Evolutionary conservation across 2,329 filamentous ascomycete genomes (phyloP), one percentile per base, ranked within the genome.

Genomic region (Aphanoascus verrucosus): DNA sequence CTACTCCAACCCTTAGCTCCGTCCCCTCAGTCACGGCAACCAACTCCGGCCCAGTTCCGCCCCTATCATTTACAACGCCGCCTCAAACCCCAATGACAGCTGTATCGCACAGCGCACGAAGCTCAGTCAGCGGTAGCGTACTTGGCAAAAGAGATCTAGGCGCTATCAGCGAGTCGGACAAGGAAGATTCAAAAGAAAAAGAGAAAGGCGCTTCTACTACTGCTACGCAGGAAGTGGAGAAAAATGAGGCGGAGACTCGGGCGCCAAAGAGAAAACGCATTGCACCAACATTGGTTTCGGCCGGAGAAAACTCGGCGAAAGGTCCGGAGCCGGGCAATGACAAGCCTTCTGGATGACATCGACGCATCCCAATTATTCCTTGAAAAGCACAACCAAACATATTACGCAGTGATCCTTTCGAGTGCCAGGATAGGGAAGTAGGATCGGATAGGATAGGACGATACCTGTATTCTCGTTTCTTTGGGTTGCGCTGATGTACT

Each of bases 21-120:
- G 78, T 95, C 14, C 88, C 89, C 0, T 78, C 83, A 50, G 81
- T 94, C 23, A 82, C 86, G 11, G 87, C 87, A 5, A 74, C 85
- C 8, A 85, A 84, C 58, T 86, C 85, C 4, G 64, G 66, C 5
- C 70, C 71, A 49, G 67, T 66, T 8, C 69, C n/a, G 56, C 23
- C 40, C 37, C 49, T 52, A 5, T 44, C 62, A 1, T 81, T 94
- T 62, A 88, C 86, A 37, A 96, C 91, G 6, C 91, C 93, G 1
- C 93, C 91, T 0, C 86, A 94, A 67, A 97, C 91, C 2, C 91
- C 91, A 5, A 72, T 79, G 55, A 69, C 72, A 32, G 66, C 69
- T 3, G 68, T 65, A 20, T 66, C 68, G 53, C 77, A 81, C 49
- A 81, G 79, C 61, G 76, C 79, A 4, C 74, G 75, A 43, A 78